phyloP scores from a whole-genome alignment of 768 basidiomycete species.

The Lactarius trivialis region DNA sequence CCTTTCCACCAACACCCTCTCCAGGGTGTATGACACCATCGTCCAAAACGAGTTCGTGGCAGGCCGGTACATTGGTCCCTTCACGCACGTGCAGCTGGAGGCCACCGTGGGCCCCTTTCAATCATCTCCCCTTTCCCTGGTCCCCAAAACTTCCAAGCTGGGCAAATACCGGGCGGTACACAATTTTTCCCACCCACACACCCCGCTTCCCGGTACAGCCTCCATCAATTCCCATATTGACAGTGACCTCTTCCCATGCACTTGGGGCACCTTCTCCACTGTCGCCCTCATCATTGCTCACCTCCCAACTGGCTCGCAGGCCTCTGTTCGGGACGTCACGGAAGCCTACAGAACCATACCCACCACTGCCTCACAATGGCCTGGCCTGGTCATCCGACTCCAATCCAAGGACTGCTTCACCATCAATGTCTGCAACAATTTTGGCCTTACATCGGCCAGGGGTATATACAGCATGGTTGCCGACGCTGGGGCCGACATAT shows the following conservation, averaged over 20 bases:
- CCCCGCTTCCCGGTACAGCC: not conserved
- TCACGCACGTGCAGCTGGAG: constrained; percentile 26
- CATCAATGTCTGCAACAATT: too few species aligned
- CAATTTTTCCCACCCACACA: constrained; percentile 33
- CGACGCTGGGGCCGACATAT: too few species aligned
- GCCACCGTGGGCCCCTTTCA: constrained; percentile 35
- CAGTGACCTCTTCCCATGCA: not conserved
- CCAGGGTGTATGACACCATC: constrained; percentile 21
- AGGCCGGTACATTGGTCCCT: constrained; percentile 28
- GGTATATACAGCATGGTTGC: too few species aligned
- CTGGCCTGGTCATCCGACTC: too few species aligned
- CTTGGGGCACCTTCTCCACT: not conserved
- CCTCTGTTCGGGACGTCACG: too few species aligned
- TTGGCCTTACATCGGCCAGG: too few species aligned
- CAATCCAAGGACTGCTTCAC: too few species aligned
- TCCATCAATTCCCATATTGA: not conserved
- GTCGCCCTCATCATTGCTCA: too few species aligned
- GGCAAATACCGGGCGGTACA: constrained; percentile 33
- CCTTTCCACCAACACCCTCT: constrained; percentile 19
- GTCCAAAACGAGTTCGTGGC: constrained; percentile 13
- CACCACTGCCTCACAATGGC: too few species aligned
- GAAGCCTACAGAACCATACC: too few species aligned
- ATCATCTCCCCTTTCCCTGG: not conserved
- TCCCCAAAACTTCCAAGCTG: constrained; percentile 34
- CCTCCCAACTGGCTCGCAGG: too few species aligned